These are phyloP conservation scores for Saccharomycopsis babjevae DNA, from an alignment of 805 yeast genomes.

Conservation along the genomic window DNA sequence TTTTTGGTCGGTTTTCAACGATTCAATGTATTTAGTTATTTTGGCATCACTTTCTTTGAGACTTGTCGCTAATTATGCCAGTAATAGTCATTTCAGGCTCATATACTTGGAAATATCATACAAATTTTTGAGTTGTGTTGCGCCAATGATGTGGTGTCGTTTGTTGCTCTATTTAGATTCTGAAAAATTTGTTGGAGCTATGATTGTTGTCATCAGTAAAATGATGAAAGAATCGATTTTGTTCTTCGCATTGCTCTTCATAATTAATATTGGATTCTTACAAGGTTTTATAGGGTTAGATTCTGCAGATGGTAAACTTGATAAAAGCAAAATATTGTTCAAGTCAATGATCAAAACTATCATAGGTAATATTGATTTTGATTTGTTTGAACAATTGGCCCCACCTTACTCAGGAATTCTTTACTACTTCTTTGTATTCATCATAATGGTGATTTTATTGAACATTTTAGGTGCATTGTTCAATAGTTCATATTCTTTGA, in stretches of 20 bases:
- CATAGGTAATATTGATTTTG: constrained; percentile 65
- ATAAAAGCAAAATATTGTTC: constrained; percentile 56
- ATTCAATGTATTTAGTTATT: constrained; percentile 50
- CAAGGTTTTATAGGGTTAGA: constrained; percentile 85
- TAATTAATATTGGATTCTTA: constrained; percentile 68
- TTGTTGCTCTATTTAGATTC: constrained; percentile 69
- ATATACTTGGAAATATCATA: constrained; percentile 30
- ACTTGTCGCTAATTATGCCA: constrained; percentile 23
- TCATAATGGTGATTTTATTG: constrained; percentile 64
- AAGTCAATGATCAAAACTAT: constrained; percentile 61
- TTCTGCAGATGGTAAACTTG: constrained; percentile 76
- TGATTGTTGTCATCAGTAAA: constrained; percentile 74
- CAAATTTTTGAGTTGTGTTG: constrained; percentile 64
- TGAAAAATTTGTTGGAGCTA: constrained; percentile 73
- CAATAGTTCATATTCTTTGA: constrained; percentile 73
- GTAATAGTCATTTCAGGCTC: constrained; percentile 12
- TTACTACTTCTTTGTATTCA: constrained; percentile 69
- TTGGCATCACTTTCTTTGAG: constrained; percentile 46
- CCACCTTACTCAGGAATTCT: constrained; percentile 77
- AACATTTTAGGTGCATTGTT: constrained; percentile 80
- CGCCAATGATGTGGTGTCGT: constrained; percentile 83
- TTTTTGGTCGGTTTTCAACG: constrained; percentile 75
- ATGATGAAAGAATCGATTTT: constrained; percentile 84
- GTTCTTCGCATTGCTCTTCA: constrained; percentile 62
- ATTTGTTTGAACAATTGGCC: constrained; percentile 60